phyloP scores from a whole-genome alignment of 306 rosid genomes.

The Vicia villosa region DNA sequence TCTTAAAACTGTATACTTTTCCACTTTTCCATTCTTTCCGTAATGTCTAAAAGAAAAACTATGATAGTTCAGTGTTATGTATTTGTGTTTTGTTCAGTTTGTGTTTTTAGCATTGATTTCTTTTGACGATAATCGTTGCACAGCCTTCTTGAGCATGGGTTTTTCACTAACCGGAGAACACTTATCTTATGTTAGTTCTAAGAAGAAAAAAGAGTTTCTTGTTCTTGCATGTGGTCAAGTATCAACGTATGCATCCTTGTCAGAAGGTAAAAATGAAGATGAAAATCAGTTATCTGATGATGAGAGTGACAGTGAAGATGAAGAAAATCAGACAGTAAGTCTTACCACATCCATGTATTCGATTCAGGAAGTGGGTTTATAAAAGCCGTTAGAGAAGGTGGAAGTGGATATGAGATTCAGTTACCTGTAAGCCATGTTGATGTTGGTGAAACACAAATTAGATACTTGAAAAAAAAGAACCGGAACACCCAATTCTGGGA shows the following conservation, averaged over 20 bases:
- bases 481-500: too few species aligned
- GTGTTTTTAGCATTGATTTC: constrained; percentile 17
- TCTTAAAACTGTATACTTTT: too few species aligned
- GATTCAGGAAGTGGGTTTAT: too few species aligned
- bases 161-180: constrained; percentile 35
- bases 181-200: constrained; percentile 58
- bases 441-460: too few species aligned
- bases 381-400: too few species aligned
- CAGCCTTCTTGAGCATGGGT: constrained; percentile 13
- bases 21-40: too few species aligned
- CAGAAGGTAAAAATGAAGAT: constrained; percentile 60
- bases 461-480: too few species aligned
- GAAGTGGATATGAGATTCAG: too few species aligned
- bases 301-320: constrained; percentile 65
- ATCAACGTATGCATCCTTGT: constrained; percentile 45
- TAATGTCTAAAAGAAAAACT: neutral
- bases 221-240: constrained; percentile 84
- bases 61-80: neutral
- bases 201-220: constrained; percentile 85
- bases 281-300: constrained; percentile 62
- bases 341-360: neutral
- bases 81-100: constrained; percentile 9
- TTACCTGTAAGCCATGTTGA: too few species aligned
- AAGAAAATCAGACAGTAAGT: constrained; percentile 72
- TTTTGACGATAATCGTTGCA: neutral